A percentile compares a stretch with the other conserved stretches of the same genome.
Conservation (phyloP, 768 basidiomycete species). For the Lactarius sp. region DNA sequence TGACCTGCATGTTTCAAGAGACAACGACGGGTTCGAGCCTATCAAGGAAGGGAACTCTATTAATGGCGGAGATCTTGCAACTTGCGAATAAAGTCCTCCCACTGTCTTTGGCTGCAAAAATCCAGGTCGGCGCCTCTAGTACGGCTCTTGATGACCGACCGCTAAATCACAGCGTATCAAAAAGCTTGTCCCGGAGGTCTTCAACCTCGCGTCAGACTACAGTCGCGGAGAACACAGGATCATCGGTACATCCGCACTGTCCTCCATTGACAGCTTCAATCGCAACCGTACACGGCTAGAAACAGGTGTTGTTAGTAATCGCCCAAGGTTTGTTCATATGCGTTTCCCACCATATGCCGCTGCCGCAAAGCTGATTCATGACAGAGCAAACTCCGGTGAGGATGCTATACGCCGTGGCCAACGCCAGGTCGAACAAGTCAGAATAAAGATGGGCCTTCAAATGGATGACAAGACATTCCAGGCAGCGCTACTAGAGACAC, state of each 20-base stretch:
- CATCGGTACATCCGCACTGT: conserved; percentile 77
- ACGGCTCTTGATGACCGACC: neutral
- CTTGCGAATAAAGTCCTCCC: conserved; percentile 87
- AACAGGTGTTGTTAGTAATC: conserved; percentile 42
- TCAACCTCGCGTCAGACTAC: conserved; percentile 80
- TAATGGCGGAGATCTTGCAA: conserved; percentile 88
- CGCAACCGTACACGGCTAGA: conserved; percentile 77
- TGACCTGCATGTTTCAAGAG: conserved; percentile 83
- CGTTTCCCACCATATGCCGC: neutral
- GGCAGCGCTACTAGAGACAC: conserved; percentile 75
- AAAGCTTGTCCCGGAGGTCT: conserved; percentile 80
- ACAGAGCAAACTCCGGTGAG: conserved; percentile 74
- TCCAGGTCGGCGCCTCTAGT: conserved; percentile 54
- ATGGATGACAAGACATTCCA: conserved; percentile 96
- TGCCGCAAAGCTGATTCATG: neutral
- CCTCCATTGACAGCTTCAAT: conserved; percentile 88
- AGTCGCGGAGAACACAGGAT: conserved; percentile 71
- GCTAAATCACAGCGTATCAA: conserved; percentile 2
- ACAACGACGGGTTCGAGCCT: conserved; percentile 62
- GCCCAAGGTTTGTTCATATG: conserved; percentile 50
- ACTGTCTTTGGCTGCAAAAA: conserved; percentile 68
- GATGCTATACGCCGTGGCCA: conserved; percentile 86
- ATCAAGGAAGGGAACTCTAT: conserved; percentile 84
- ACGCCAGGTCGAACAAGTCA: conserved; percentile 84
- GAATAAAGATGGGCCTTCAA: conserved; percentile 85